Conservation (phyloP, 2,329 filamentous ascomycete genomes). For the Pseudogymnoascus sp. region DNA sequence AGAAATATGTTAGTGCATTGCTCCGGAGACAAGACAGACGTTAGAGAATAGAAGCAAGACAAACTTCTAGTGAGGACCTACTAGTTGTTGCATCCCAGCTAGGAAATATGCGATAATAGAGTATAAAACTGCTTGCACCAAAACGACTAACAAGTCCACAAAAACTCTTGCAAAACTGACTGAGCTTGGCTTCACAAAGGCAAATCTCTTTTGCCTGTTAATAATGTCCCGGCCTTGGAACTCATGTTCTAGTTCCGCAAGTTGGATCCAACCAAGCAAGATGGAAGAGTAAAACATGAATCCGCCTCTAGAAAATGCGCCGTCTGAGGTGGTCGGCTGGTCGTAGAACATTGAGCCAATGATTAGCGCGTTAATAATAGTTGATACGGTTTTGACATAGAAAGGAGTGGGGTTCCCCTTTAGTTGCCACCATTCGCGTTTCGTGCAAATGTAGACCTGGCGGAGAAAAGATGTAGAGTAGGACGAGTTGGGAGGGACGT, state of each 20-base stretch:
- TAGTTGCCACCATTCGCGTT: conserved; percentile 55
- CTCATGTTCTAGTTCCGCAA: conserved; percentile 56
- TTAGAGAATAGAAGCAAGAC: neutral
- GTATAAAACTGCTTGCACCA: conserved; percentile 1
- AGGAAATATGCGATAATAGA: neutral
- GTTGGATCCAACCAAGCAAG: conserved; percentile 51
- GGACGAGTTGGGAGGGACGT: neutral
- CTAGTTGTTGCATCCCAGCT: neutral
- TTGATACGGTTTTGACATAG: conserved; percentile 51
- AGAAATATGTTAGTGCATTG: neutral
- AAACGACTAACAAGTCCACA: neutral
- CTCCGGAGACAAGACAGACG: neutral
- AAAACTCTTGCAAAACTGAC: neutral
- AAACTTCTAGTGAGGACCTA: neutral
- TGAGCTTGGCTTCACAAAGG: conserved; percentile 32
- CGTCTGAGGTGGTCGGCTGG: conserved; percentile 45
- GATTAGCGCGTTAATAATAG: conserved; percentile 51
- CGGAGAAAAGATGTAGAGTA: conserved; percentile 38
- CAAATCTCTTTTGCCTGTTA: conserved; percentile 49
- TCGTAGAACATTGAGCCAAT: conserved; percentile 60
- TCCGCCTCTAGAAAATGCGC: conserved; percentile 55
- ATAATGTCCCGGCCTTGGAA: conserved; percentile 53
- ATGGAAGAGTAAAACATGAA: conserved; percentile 52
- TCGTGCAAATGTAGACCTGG: conserved; percentile 48
- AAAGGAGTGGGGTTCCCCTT: conserved; percentile 57